phyloP scores from a whole-genome alignment of 257 asterid genomes.

The Solanum dulcamara region DNA sequence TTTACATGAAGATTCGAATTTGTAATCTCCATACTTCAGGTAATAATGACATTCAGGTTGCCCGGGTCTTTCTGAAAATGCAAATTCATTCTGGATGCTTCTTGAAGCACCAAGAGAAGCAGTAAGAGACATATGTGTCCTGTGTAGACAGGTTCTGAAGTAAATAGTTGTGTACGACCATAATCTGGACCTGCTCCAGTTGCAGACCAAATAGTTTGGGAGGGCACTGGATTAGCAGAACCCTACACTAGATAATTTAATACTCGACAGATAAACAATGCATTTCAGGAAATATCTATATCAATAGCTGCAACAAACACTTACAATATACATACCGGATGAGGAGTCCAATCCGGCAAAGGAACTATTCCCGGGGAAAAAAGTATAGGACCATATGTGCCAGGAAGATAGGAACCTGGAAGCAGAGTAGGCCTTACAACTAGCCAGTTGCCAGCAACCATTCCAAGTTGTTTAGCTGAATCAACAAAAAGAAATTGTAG shows the following conservation, averaged over 20 bases:
- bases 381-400: slow-evolving; percentile 52
- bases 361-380: slow-evolving; percentile 20
- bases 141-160: slow-evolving; percentile 49
- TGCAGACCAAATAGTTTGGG: slow-evolving; percentile 32
- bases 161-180: slow-evolving; percentile 47
- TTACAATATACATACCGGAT: slow-evolving; percentile 28
- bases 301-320: not conserved
- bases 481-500: slow-evolving; percentile 35
- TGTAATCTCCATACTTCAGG: slow-evolving; percentile 61
- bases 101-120: slow-evolving; percentile 43
- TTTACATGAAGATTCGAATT: slow-evolving; percentile 57
- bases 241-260: slow-evolving; percentile 23
- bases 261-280: not conserved
- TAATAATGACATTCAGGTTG: slow-evolving; percentile 66
- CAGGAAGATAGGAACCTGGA: slow-evolving; percentile 47
- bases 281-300: not conserved
- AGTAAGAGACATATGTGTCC: slow-evolving; percentile 30
- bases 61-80: slow-evolving; percentile 62
- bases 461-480: slow-evolving; percentile 53
- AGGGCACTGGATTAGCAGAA: slow-evolving; percentile 32
- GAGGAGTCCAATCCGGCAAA: slow-evolving; percentile 62
- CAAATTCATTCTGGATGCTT: slow-evolving; percentile 31
- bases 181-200: slow-evolving; percentile 40
- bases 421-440: slow-evolving; percentile 44
- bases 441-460: slow-evolving; percentile 52